Conservation (phyloP, 75 land plant genomes). For the Selaginella tamariscina region DNA sequence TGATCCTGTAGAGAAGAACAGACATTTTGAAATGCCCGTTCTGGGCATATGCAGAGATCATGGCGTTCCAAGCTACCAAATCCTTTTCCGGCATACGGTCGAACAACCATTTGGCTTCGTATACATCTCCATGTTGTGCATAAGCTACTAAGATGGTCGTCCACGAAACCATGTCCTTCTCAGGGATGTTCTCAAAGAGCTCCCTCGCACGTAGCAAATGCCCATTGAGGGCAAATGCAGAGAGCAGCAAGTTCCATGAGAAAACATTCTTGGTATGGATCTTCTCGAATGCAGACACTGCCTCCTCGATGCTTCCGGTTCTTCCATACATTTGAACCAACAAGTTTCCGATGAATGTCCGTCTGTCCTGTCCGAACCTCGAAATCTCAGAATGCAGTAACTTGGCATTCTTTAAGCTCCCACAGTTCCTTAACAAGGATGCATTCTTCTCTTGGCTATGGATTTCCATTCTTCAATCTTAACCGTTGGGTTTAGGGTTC, state of each 20-base stretch:
- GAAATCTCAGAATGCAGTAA: no score
- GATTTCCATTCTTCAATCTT: no score
- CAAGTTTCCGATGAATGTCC: background rate
- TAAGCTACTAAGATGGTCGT: constrained; percentile 4
- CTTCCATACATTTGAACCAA: constrained; percentile 11
- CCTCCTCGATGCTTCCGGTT: background rate
- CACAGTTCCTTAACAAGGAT: no score
- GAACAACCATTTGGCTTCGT: background rate
- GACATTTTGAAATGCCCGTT: constrained; percentile 3
- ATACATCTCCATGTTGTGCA: background rate
- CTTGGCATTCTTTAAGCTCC: no score
- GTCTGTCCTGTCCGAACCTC: no score
- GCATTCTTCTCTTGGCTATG: no score
- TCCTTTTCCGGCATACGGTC: background rate
- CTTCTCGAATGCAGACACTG: background rate
- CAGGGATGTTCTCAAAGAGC: background rate
- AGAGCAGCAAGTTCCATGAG: background rate
- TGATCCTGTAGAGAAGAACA: constrained; percentile 18
- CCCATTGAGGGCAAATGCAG: background rate
- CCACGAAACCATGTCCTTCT: background rate
- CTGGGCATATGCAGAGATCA: constrained; percentile 8
- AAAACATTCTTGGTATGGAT: background rate
- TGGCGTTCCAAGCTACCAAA: background rate
- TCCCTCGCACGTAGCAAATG: background rate
- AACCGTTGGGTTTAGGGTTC: no score